A percentile compares a stretch with the other conserved stretches of the same genome.
These are phyloP conservation scores for Colletotrichum sansevieriae DNA, from an alignment of 2,329 filamentous ascomycete genomes.

Conservation along the genomic window DNA sequence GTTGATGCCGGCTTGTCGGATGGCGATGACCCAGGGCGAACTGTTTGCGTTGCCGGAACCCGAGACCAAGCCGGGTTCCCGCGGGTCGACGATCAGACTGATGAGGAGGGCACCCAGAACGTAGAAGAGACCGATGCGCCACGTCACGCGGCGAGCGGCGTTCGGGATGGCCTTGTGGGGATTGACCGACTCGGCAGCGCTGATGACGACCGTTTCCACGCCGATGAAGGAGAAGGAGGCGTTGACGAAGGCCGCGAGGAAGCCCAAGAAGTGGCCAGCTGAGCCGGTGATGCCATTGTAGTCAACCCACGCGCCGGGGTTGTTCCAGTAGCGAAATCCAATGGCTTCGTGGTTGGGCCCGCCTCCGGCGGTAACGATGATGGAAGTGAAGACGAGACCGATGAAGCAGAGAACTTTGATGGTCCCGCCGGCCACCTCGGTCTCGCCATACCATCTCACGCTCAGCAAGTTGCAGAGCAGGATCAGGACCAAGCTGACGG, in stretches of 20 bases:
- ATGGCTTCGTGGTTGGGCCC: constrained; percentile 61
- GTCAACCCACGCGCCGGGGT: constrained; percentile 61
- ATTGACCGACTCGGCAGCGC: constrained; percentile 58
- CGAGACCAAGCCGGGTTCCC: constrained; percentile 54
- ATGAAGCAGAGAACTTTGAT: constrained; percentile 64
- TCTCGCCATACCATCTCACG: constrained; percentile 59
- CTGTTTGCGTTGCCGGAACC: constrained; percentile 54
- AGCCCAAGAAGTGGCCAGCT: constrained; percentile 65
- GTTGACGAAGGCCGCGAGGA: constrained; percentile 70
- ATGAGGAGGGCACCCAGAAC: constrained; percentile 59
- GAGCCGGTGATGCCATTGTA: constrained; percentile 62
- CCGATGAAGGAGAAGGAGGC: constrained; percentile 46
- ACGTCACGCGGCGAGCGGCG: constrained; percentile 60
- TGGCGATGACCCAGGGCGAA: constrained; percentile 61
- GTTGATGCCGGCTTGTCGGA: constrained; percentile 53
- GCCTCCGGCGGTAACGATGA: constrained; percentile 59
- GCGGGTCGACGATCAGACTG: constrained; percentile 57
- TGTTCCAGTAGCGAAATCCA: constrained; percentile 61
- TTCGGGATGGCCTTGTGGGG: constrained; percentile 57
- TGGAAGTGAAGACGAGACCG: constrained; percentile 63
- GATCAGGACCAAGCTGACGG: constrained; percentile 57
- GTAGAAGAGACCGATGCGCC: constrained; percentile 60
- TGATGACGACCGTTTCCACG: constrained; percentile 57
- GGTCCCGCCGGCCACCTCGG: constrained; percentile 57
- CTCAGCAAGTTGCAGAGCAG: constrained; percentile 55